Conservation (phyloP, 176 grass and related monocot species). For the Pontederia crassipes region DNA sequence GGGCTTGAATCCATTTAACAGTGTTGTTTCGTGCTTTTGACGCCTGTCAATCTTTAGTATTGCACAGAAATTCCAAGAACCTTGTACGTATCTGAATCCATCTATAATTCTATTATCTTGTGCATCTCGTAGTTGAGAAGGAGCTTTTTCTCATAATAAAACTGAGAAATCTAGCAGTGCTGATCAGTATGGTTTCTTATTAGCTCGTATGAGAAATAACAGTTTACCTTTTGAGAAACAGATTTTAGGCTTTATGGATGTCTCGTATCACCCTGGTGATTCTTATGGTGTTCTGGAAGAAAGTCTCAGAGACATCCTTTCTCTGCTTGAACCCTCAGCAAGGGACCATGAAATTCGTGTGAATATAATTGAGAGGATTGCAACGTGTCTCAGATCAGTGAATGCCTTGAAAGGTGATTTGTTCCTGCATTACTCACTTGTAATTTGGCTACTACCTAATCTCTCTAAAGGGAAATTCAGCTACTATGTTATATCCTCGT, state of each 20-base stretch:
- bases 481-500: neutral
- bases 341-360: conserved; percentile 34
- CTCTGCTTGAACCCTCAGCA: conserved; percentile 50
- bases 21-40: too few species aligned
- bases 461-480: neutral
- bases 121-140: too few species aligned
- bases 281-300: conserved; percentile 15
- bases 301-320: conserved; percentile 54
- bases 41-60: too few species aligned
- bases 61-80: too few species aligned
- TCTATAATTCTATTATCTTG: too few species aligned
- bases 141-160: too few species aligned
- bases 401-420: conserved; percentile 32
- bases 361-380: conserved; percentile 46
- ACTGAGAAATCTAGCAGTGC: too few species aligned
- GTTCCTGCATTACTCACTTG: neutral
- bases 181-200: neutral
- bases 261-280: neutral
- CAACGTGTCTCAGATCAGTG: conserved; percentile 33
- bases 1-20: too few species aligned
- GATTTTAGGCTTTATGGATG: neutral
- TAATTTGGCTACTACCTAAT: neutral
- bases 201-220: neutral
- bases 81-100: too few species aligned
- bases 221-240: neutral